Evolutionary conservation across 768 basidiomycete species (phyloP).

Genomic region (Tricholoma terreum): DNA sequence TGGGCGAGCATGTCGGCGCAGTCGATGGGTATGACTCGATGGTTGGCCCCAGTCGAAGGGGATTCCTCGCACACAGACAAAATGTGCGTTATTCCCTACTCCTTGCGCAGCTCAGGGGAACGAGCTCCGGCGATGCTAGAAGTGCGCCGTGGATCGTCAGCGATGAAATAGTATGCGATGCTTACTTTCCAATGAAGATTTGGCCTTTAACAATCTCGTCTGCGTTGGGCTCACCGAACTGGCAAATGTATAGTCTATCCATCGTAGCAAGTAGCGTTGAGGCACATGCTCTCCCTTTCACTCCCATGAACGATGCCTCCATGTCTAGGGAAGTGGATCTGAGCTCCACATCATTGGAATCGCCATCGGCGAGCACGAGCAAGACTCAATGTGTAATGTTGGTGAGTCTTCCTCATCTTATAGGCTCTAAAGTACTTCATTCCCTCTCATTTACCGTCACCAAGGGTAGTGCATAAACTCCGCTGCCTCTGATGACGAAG

Average conservation of each 20-base stretch:
- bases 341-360: too few relatives aligned
- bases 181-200: conserved; percentile 44
- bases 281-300: background rate
- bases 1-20: conserved; percentile 58
- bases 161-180: conserved; percentile 3
- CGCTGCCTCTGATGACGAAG: too few relatives aligned
- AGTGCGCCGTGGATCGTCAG: background rate
- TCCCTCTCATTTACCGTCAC: too few relatives aligned
- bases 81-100: conserved; percentile 48
- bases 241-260: background rate
- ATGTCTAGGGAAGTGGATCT: too few relatives aligned
- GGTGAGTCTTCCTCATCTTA: too few relatives aligned
- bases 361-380: too few relatives aligned
- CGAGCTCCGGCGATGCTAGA: conserved; percentile 36
- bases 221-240: conserved; percentile 20
- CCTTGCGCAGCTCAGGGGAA: conserved; percentile 25
- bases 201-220: conserved; percentile 37
- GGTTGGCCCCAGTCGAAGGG: conserved; percentile 39
- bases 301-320: too few relatives aligned
- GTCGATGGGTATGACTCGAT: conserved; percentile 38
- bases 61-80: conserved; percentile 59
- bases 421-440: too few relatives aligned
- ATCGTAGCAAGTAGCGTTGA: background rate
- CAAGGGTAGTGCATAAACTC: too few relatives aligned
- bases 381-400: too few relatives aligned